These are phyloP conservation scores for Oryza glaberrima DNA, from an alignment of 176 grass and related monocot genomes.

Conservation along the genomic window DNA sequence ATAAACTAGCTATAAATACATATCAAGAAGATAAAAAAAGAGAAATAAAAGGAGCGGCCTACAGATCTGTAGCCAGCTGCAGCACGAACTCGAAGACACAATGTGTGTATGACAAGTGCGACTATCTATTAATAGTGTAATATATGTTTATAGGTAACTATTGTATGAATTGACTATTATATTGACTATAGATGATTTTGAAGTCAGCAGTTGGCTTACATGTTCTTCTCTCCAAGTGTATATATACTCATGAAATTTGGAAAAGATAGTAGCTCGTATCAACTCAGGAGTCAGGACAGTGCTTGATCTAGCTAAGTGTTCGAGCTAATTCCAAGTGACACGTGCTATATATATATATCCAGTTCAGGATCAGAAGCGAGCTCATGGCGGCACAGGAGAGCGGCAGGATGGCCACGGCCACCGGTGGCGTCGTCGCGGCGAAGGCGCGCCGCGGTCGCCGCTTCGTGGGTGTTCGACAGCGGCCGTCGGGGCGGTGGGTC, in stretches of 20 bases:
- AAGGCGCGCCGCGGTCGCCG: slow-evolving; percentile 31
- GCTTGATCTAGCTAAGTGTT: not conserved
- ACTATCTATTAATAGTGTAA: too few species aligned
- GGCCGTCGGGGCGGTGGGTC: slow-evolving; percentile 64
- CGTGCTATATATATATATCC: slow-evolving; percentile 10
- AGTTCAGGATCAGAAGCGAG: not conserved
- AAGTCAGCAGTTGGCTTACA: too few species aligned
- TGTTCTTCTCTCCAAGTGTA: not conserved
- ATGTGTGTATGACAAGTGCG: too few species aligned
- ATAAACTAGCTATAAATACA: too few species aligned
- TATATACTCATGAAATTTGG: slow-evolving; percentile 16
- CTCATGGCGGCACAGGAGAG: slow-evolving; percentile 49
- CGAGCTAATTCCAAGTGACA: not conserved
- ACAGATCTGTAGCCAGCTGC: too few species aligned
- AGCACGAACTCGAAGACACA: too few species aligned
- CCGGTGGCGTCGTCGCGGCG: not conserved
- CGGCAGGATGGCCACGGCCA: not conserved
- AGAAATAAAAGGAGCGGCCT: too few species aligned
- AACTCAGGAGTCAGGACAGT: not conserved
- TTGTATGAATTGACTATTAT: too few species aligned
- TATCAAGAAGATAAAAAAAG: too few species aligned
- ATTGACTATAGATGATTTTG: too few species aligned
- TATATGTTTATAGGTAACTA: too few species aligned
- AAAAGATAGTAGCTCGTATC: not conserved
- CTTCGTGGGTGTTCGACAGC: slow-evolving; percentile 59